Evolutionary conservation across 805 yeast species (phyloP).

Genomic region (Metschnikowia dekortorum): DNA sequence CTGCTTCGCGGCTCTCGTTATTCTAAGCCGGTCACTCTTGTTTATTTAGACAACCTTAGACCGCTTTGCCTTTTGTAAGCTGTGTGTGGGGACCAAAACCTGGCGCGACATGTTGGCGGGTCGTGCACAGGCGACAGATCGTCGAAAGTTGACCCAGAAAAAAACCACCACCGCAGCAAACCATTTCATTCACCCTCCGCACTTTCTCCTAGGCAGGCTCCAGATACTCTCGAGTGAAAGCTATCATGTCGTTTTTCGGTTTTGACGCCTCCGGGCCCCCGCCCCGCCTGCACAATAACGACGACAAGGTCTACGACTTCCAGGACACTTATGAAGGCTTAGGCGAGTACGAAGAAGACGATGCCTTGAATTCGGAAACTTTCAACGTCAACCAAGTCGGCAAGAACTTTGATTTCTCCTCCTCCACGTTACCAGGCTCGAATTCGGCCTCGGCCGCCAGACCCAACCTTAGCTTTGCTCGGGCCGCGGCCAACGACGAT

Average conservation of each 20-base stretch:
- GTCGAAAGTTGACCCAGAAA: background rate
- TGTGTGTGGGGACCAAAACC: constrained; percentile 2
- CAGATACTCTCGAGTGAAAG: background rate
- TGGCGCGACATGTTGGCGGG: background rate
- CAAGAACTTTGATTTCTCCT: constrained; percentile 64
- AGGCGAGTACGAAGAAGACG: constrained; percentile 68
- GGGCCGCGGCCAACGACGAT: constrained; percentile 39
- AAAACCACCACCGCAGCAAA: constrained; percentile 1
- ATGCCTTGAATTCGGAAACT: constrained; percentile 76
- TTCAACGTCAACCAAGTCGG: constrained; percentile 59
- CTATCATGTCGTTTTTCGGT: constrained; percentile 64
- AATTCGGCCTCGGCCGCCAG: constrained; percentile 16
- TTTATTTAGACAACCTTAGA: too few species aligned
- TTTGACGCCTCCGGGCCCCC: constrained; percentile 47
- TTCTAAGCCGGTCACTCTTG: too few species aligned
- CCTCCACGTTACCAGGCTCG: constrained; percentile 19
- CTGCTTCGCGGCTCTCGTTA: too few species aligned
- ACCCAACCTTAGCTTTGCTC: constrained; percentile 37
- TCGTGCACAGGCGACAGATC: constrained; percentile 5
- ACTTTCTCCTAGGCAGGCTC: background rate
- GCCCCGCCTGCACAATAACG: constrained; percentile 19
- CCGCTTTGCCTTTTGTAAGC: too few species aligned
- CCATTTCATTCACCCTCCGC: background rate
- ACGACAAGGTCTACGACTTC: constrained; percentile 53
- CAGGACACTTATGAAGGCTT: constrained; percentile 81